Percentiles rank a stretch among this genome's conserved stretches.
phyloP scores from a whole-genome alignment of 1,284 basidiomycete species.

The Vanrija pseudolonga region DNA sequence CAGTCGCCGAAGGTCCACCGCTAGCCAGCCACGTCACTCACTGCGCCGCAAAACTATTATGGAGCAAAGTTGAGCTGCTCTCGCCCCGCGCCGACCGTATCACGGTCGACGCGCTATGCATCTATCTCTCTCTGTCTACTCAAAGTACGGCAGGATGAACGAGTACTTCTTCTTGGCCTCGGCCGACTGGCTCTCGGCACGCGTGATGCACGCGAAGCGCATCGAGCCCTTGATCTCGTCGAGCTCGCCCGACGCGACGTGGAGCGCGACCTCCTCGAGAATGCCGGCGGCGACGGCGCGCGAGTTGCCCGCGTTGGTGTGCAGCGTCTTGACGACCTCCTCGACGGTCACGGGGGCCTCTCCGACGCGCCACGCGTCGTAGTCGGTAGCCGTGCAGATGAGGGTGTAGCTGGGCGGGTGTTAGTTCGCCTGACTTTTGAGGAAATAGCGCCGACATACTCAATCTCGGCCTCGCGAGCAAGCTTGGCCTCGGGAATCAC shows the following conservation, averaged over 20 bases:
- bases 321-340: constrained; percentile 76
- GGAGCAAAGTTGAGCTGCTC: too few relatives aligned
- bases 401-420: constrained; percentile 68
- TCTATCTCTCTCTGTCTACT: constrained; percentile 4
- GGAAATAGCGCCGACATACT: constrained; percentile 56
- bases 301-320: constrained; percentile 78
- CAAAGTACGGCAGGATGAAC: constrained; percentile 67
- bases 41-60: too few relatives aligned
- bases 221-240: constrained; percentile 71
- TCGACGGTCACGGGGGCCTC: constrained; percentile 79
- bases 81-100: too few relatives aligned
- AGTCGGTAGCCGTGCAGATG: constrained; percentile 85
- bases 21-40: too few relatives aligned
- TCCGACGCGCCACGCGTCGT: constrained; percentile 81
- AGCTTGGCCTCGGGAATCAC: constrained; percentile 93
- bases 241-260: constrained; percentile 56
- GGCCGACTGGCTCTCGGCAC: constrained; percentile 58
- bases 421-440: background rate
- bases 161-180: constrained; percentile 69
- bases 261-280: constrained; percentile 70
- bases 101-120: too few relatives aligned
- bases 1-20: too few relatives aligned
- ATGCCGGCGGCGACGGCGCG: constrained; percentile 65
- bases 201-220: constrained; percentile 80
- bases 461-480: constrained; percentile 88